Base-by-base conservation (phyloP, 805 yeast genomes). In the Nakazawaea ernobii region DNA sequence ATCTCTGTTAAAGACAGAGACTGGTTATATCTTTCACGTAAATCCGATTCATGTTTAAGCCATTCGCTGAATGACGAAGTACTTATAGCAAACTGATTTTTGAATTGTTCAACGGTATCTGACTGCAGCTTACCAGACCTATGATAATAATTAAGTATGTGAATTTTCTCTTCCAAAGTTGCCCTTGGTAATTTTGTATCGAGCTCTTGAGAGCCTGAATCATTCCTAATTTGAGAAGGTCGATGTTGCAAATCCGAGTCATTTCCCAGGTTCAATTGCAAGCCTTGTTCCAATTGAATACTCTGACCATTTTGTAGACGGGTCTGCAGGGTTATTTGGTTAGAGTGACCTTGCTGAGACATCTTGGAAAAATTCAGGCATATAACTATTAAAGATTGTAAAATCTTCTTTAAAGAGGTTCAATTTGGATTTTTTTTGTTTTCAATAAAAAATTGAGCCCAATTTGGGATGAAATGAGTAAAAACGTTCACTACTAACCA, bases 51-150 rank as follows among this genome's bases (percentile, higher is more conserved):
- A 49, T 71, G 66, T 58, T 77, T 79, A 36, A 80, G 57, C 86
- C 86, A 80, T 55, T 79, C 84, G 54, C 79, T 71, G 53, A 80
- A 73, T 13, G 80, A 72, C 26, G 82, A 76, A 1, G 84, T 77
- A n/a, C 81, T 75, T 10, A 80, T 78, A 13, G 82, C 69, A 43
- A 74, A 70, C 51, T 67, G 68, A 45, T 73, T 66, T 51, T 70
- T 72, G 60, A 73, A 79, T 41, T 68, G 61, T 39, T 78, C 78
- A 17, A 80, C 85, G 0, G 80, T 74, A 52, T 74, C 80, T 63
- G 74, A 75, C 59, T 80, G 84, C 11, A 84, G 78, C 42, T 75
- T 61, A 38, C 70, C 70, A 3, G 73, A 63, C 32, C 60, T 58
- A 55, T 75, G 82, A 52, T 64, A 74, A 57, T 67, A 71, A 58